phyloP scores from a whole-genome alignment of 768 basidiomycete genomes.

The Glaciozyma antarctica region DNA sequence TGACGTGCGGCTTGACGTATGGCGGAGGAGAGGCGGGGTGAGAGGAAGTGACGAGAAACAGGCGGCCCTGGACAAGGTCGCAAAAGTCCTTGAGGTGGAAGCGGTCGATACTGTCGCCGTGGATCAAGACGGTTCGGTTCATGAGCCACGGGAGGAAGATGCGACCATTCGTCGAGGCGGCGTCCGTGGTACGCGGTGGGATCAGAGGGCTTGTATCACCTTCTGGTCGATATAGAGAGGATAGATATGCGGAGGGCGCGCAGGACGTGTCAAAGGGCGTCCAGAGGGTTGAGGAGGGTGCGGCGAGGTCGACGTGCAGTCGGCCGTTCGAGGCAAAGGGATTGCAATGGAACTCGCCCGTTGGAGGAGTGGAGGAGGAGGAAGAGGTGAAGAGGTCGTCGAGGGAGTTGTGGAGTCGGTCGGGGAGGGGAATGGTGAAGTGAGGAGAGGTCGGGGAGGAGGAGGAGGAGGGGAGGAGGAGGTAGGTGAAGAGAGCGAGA shows the following conservation, averaged over 20 bases:
- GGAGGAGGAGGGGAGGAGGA: background rate
- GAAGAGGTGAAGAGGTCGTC: background rate
- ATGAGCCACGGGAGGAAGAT: constrained; percentile 24
- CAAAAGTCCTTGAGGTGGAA: constrained; percentile 33
- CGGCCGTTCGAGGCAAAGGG: constrained; percentile 24
- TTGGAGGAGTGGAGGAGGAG: background rate
- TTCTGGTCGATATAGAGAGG: constrained; percentile 10
- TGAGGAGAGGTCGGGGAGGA: background rate
- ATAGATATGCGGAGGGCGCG: constrained; percentile 15
- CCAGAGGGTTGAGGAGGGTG: constrained; percentile 11
- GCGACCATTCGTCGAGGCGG: background rate
- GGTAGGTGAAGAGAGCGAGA: background rate
- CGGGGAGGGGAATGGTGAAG: background rate
- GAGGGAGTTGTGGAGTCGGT: background rate
- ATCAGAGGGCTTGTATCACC: constrained; percentile 16
- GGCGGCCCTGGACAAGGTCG: constrained; percentile 17
- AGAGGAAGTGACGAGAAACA: constrained; percentile 11
- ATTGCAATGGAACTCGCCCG: constrained; percentile 21
- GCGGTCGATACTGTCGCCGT: constrained; percentile 31
- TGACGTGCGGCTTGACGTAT: constrained; percentile 4
- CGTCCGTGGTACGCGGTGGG: background rate
- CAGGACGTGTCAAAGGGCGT: constrained; percentile 18
- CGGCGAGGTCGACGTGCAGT: constrained; percentile 10
- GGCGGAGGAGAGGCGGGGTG: constrained; percentile 22
- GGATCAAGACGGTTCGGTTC: constrained; percentile 27